These are phyloP conservation scores for Choanephora cucurbitarum DNA, from an alignment of 371 early-diverging fungal species.

Conservation along the genomic window DNA sequence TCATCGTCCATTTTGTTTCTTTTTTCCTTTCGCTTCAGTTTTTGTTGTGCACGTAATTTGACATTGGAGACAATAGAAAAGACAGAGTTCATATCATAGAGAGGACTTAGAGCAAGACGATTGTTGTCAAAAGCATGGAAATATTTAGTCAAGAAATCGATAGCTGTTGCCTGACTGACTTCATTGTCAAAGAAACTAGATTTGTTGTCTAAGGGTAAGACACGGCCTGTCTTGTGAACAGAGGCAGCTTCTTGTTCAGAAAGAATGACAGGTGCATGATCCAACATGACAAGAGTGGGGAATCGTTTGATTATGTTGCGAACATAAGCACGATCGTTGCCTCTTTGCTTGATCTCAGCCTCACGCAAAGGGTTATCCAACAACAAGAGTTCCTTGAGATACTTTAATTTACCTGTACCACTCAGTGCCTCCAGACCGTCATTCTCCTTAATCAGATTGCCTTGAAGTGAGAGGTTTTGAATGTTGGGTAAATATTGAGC, in stretches of 20 bases:
- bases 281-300: conserved; percentile 55
- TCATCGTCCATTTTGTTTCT: conserved; percentile 40
- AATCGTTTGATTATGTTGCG: conserved; percentile 50
- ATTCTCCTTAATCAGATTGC: conserved; percentile 51
- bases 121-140: conserved; percentile 35
- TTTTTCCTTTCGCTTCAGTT: conserved; percentile 36
- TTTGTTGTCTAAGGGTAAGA: conserved; percentile 33
- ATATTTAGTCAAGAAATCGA: conserved; percentile 33
- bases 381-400: conserved; percentile 55
- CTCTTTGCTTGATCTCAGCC: conserved; percentile 47
- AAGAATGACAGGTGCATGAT: conserved; percentile 35
- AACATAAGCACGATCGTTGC: conserved; percentile 45
- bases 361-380: conserved; percentile 56
- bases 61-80: conserved; percentile 36
- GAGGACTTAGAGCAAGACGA: conserved; percentile 15
- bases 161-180: conserved; percentile 25
- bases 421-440: conserved; percentile 52
- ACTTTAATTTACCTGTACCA: conserved; percentile 50
- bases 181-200: conserved; percentile 40
- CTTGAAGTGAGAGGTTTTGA: conserved; percentile 57
- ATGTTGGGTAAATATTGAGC: conserved; percentile 54
- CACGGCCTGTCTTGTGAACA: conserved; percentile 32
- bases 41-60: conserved; percentile 30
- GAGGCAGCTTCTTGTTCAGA: conserved; percentile 27
- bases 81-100: conserved; percentile 33